phyloP scores from a whole-genome alignment of 202 grass and related monocot genomes.

The Elaeis oleifera region DNA sequence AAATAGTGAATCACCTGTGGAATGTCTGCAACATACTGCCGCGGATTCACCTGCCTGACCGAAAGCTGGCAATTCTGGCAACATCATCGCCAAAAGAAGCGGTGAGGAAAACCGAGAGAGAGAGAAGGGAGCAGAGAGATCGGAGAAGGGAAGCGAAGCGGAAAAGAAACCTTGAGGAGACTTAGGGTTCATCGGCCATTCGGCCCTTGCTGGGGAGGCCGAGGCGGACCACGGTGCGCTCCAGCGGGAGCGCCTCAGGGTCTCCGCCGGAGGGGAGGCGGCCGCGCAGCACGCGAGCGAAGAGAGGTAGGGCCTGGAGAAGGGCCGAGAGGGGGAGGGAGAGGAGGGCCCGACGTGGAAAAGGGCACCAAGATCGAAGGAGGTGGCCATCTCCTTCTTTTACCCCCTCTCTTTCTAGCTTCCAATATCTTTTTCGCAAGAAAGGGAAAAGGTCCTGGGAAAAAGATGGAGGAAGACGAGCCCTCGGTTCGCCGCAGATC shows the following conservation, averaged over 20 bases:
- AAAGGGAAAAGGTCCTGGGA: too few relatives aligned
- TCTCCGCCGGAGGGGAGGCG: constrained; percentile 1
- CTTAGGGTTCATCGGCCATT: constrained; percentile 88
- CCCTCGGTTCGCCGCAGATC: too few relatives aligned
- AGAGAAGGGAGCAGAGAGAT: background rate
- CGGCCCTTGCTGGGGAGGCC: constrained; percentile 93
- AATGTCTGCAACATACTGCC: constrained; percentile 85
- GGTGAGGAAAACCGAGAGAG: background rate
- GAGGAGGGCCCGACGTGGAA: background rate
- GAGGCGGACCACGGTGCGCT: constrained; percentile 66
- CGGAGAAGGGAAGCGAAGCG: background rate
- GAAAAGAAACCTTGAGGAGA: constrained; percentile 59
- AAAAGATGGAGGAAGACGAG: too few relatives aligned
- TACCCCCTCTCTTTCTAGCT: constrained; percentile 15
- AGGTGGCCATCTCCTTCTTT: constrained; percentile 9
- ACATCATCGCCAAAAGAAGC: constrained; percentile 14
- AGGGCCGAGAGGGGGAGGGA: constrained; percentile 9
- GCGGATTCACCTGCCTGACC: constrained; percentile 74
- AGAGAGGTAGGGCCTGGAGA: background rate
- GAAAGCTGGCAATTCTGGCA: constrained; percentile 71
- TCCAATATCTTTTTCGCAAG: background rate
- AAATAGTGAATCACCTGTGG: constrained; percentile 48
- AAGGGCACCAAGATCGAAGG: constrained; percentile 10
- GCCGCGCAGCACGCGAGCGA: constrained; percentile 8
- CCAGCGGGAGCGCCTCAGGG: constrained; percentile 15